A percentile compares a stretch with the other conserved stretches of the same genome.
Conservation (phyloP, 257 asterid species). For the Anisodus tanguticus region DNA sequence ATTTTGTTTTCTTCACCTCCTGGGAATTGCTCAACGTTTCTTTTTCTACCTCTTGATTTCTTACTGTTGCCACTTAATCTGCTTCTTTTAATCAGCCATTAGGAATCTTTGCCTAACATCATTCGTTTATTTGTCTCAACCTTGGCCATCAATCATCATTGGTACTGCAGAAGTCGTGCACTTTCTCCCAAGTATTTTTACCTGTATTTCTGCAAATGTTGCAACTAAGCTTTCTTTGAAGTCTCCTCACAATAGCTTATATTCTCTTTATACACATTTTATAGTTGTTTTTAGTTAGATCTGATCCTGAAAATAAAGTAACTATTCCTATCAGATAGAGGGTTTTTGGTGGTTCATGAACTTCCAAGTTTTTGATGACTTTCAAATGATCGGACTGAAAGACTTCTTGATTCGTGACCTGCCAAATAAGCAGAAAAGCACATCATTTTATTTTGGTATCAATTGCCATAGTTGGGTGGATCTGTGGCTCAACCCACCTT, state of each 20-base stretch:
- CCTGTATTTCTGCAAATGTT: not conserved
- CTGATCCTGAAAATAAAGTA: not conserved
- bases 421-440: not conserved
- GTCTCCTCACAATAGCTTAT: not conserved
- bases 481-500: not conserved
- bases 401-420: constrained; percentile 14
- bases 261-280: not conserved
- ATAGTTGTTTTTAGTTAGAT: constrained; percentile 5
- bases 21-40: not conserved
- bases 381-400: constrained; percentile 1
- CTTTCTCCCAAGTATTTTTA: not conserved
- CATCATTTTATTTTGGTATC: not conserved
- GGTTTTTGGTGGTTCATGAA: not conserved
- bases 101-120: not conserved
- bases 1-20: not conserved
- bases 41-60: not conserved
- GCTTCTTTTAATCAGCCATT: constrained; percentile 1
- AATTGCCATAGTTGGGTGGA: not conserved
- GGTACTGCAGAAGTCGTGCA: not conserved
- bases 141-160: not conserved
- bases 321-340: constrained; percentile 6
- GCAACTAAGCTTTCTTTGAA: not conserved
- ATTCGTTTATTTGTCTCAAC: not conserved
- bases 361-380: not conserved
- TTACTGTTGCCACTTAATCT: not conserved